A percentile compares a stretch with the other conserved stretches of the same genome.
Conservation (phyloP, 257 asterid species). For the Thymus mandschuricus region DNA sequence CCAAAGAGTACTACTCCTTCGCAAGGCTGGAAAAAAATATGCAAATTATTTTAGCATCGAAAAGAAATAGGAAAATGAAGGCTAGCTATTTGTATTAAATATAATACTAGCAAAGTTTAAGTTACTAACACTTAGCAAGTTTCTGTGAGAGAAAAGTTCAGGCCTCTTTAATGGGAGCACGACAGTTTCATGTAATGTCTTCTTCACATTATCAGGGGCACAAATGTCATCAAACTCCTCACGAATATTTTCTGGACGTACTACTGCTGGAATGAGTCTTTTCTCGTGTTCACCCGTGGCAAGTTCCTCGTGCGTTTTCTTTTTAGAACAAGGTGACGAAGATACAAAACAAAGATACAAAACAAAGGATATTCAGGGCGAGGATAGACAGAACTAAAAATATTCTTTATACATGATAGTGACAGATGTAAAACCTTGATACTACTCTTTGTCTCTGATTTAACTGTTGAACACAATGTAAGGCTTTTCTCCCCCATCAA, state of each 20-base stretch:
- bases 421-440: no score
- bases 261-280: conserved; percentile 58
- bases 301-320: conserved; percentile 40
- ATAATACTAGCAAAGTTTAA: background rate
- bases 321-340: background rate
- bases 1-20: conserved; percentile 86
- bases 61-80: background rate
- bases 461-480: no score
- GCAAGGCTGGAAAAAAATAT: conserved; percentile 52
- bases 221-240: conserved; percentile 72
- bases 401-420: no score
- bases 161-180: conserved; percentile 67
- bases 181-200: conserved; percentile 60
- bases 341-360: background rate
- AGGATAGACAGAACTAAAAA: background rate
- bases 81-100: background rate
- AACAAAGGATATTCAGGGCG: background rate
- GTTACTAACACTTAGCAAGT: conserved; percentile 54
- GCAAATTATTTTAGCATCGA: background rate
- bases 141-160: conserved; percentile 72
- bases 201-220: conserved; percentile 72
- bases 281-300: conserved; percentile 47
- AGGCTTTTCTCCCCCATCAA: conserved; percentile 50
- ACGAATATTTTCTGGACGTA: conserved; percentile 69
- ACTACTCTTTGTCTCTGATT: background rate